Evolutionary conservation across 2,329 filamentous ascomycete genomes (phyloP), one percentile per base, ranked within the genome.

Genomic region (Chaetomiaceae sp.): DNA sequence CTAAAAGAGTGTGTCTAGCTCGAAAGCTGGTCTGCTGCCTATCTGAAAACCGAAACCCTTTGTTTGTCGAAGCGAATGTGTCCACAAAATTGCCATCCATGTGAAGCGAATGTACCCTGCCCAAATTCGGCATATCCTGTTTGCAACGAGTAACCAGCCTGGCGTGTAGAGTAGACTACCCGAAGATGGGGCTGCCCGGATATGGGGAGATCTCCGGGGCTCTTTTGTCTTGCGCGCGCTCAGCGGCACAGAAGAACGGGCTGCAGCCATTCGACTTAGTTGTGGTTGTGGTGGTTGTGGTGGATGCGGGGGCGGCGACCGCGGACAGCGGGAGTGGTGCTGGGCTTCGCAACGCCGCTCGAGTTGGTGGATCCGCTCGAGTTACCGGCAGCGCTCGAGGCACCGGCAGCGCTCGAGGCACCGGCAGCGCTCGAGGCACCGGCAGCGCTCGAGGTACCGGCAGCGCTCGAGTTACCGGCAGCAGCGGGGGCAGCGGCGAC

Each of bases 301-400:
- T 17, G 20, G 23, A 33, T 34, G 46, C 20, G 30, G 19, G 25
- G 9, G 39, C 51, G 48, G 21, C 54, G 48, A 33, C 45, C 38
- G 39, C 48, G 51, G 51, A 40, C 33, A 20, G 38, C 38, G 17
- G 50, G 44, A 33, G 44, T 47, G 13, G 56, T 52, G 25, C 62
- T 57, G 2, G 59, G 17, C 27, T 16, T 44, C 12, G 44, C 49
- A 39, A 39, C 38, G 13, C 25, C n/a, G n/a, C n/a, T n/a, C n/a
- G n/a, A n/a, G n/a, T n/a, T n/a, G n/a, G n/a, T n/a, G n/a, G n/a
- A n/a, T n/a, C n/a, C n/a, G n/a, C n/a, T n/a, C n/a, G n/a, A n/a
- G n/a, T n/a, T n/a, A n/a, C n/a, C n/a, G n/a, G n/a, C n/a, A n/a
- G 30, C 46, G 13, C 30, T 44, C n/a, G 62, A 56, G 3, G 59